Evolutionary conservation across 495 filamentous ascomycete species (phyloP).

Genomic region (Rusavskia elegans): DNA sequence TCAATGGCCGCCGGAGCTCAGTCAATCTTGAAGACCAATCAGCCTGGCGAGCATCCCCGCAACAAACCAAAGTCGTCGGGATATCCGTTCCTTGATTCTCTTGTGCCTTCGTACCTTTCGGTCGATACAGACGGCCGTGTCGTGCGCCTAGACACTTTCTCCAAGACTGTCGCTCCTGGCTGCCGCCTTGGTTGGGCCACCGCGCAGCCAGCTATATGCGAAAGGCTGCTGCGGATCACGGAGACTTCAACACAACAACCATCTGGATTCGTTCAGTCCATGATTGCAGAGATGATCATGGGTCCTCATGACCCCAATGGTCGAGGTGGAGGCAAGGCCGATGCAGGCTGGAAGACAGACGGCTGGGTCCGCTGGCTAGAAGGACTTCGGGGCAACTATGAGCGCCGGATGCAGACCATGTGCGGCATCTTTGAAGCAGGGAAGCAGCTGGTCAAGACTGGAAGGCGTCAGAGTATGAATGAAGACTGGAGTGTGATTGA

Average conservation of each 20-base stretch:
- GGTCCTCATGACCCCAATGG: slow-evolving; percentile 36
- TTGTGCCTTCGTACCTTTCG: slow-evolving; percentile 62
- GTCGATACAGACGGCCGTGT: slow-evolving; percentile 80
- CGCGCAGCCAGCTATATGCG: slow-evolving; percentile 60
- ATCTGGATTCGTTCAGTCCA: slow-evolving; percentile 70
- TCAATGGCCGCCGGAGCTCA: not conserved
- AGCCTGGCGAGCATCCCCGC: too few relatives aligned
- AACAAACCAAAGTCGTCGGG: slow-evolving; percentile 41
- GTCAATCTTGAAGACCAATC: not conserved
- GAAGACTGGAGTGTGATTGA: slow-evolving; percentile 54
- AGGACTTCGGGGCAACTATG: slow-evolving; percentile 65
- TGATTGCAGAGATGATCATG: slow-evolving; percentile 64
- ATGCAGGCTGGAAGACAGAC: slow-evolving; percentile 56
- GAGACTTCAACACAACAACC: slow-evolving; percentile 69
- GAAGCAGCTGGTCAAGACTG: slow-evolving; percentile 36
- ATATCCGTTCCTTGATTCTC: slow-evolving; percentile 63
- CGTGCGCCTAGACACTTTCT: slow-evolving; percentile 69
- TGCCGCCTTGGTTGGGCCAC: slow-evolving; percentile 66
- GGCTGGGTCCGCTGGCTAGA: slow-evolving; percentile 86
- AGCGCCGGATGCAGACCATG: slow-evolving; percentile 67
- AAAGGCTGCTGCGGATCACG: slow-evolving; percentile 55
- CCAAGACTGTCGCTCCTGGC: slow-evolving; percentile 67
- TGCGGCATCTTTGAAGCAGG: slow-evolving; percentile 49
- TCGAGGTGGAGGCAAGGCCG: slow-evolving; percentile 23
- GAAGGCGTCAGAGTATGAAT: slow-evolving; percentile 18